These are phyloP conservation scores for Parastagonospora nodorum DNA, from an alignment of 2,329 filamentous ascomycete species.

Conservation along the genomic window DNA sequence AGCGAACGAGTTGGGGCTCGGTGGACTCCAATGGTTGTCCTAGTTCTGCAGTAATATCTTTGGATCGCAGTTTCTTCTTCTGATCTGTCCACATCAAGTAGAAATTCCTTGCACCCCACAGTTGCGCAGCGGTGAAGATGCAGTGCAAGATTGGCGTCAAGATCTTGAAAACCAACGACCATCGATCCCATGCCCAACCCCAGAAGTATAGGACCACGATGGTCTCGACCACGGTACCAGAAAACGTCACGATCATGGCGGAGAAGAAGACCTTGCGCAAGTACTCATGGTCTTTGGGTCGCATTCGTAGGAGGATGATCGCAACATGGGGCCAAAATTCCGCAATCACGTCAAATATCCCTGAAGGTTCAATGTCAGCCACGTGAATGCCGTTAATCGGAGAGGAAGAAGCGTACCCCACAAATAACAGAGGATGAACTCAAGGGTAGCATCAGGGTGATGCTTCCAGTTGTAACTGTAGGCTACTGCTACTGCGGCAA, in stretches of 20 bases:
- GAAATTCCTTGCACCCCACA: slow-evolving; percentile 52
- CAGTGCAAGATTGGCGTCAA: slow-evolving; percentile 51
- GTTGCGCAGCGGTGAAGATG: slow-evolving; percentile 50
- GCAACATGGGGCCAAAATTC: slow-evolving; percentile 55
- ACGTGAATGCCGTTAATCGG: neutral
- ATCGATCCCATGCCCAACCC: slow-evolving; percentile 49
- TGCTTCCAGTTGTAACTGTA: slow-evolving; percentile 31
- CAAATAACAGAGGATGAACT: slow-evolving; percentile 46
- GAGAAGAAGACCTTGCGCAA: slow-evolving; percentile 47
- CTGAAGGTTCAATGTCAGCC: slow-evolving; percentile 26
- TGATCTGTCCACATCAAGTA: slow-evolving; percentile 44
- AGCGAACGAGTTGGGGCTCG: too few species aligned
- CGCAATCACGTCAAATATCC: slow-evolving; percentile 53
- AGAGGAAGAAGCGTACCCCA: slow-evolving; percentile 36
- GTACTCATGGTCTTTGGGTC: slow-evolving; percentile 46
- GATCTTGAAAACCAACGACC: slow-evolving; percentile 52
- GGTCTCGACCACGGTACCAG: slow-evolving; percentile 49
- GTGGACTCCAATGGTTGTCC: too few species aligned
- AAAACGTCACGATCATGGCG: slow-evolving; percentile 45
- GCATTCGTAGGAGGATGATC: slow-evolving; percentile 53
- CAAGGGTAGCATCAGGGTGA: slow-evolving; percentile 19
- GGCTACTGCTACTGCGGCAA: slow-evolving; percentile 51
- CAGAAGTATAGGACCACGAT: slow-evolving; percentile 53
- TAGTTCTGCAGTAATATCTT: too few species aligned
- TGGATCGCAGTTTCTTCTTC: neutral